phyloP scores from a whole-genome alignment of 2,329 filamentous ascomycete species.

The Chaetomiaceae sp. region DNA sequence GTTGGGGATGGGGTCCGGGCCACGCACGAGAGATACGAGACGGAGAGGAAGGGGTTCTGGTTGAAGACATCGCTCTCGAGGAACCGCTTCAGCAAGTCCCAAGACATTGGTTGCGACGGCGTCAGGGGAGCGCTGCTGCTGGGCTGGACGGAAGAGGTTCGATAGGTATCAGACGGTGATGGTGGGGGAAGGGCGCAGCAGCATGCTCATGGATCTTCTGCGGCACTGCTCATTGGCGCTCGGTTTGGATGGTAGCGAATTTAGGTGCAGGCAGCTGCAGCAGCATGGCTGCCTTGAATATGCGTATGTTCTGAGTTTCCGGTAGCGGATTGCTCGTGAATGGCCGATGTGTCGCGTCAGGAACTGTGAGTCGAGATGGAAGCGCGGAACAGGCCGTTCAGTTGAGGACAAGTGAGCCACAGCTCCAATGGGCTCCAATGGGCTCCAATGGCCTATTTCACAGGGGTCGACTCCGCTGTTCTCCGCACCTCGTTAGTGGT shows the following conservation, averaged over 20 bases:
- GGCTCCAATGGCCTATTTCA: slow-evolving; percentile 19
- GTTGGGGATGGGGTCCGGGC: slow-evolving; percentile 10
- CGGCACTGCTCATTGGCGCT: slow-evolving; percentile 13
- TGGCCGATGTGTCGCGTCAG: neutral
- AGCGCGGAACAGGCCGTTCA: neutral
- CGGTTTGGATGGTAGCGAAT: slow-evolving; percentile 6
- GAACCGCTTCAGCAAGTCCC: slow-evolving; percentile 85
- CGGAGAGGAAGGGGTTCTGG: slow-evolving; percentile 81
- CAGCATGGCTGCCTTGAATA: slow-evolving; percentile 19
- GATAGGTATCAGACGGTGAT: slow-evolving; percentile 10
- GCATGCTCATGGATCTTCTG: slow-evolving; percentile 22
- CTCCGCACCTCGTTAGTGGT: slow-evolving; percentile 12
- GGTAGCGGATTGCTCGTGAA: neutral
- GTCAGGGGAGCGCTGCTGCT: slow-evolving; percentile 3
- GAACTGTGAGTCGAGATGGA: neutral
- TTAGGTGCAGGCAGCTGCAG: slow-evolving; percentile 10
- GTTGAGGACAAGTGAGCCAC: slow-evolving; percentile 24
- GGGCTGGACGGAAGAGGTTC: slow-evolving; percentile 13
- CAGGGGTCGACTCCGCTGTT: slow-evolving; percentile 14
- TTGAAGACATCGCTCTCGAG: slow-evolving; percentile 93
- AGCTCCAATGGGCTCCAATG: slow-evolving; percentile 20
- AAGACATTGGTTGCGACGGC: slow-evolving; percentile 48
- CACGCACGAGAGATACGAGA: slow-evolving; percentile 82
- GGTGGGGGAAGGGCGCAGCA: slow-evolving; percentile 9
- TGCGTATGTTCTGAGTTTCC: neutral